These are phyloP conservation scores for Umbelopsis isabellina DNA, from an alignment of 192 early-diverging fungal genomes.

Conservation along the genomic window DNA sequence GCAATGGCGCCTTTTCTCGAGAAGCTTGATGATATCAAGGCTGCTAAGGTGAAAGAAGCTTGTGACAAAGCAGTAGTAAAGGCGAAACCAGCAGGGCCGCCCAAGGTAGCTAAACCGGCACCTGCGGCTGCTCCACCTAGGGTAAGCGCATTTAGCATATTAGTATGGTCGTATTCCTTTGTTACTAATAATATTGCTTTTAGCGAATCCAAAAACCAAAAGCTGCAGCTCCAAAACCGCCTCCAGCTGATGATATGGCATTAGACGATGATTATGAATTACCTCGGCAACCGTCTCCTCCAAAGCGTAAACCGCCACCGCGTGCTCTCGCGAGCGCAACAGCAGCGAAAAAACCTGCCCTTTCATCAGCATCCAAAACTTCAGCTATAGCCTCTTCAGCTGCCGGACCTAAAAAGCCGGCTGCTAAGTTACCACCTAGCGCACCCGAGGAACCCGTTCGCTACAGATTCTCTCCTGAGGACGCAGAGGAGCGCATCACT, in stretches of 20 bases:
- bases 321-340: conserved; percentile 35
- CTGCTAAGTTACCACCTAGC: conserved; percentile 45
- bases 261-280: conserved; percentile 22
- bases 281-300: conserved; percentile 36
- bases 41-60: conserved; percentile 85
- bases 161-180: too few species aligned
- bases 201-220: conserved; percentile 30
- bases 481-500: conserved; percentile 67
- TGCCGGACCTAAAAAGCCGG: conserved; percentile 37
- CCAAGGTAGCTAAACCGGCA: conserved; percentile 39
- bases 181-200: not conserved
- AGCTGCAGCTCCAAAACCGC: conserved; percentile 26
- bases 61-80: conserved; percentile 87
- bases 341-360: conserved; percentile 41
- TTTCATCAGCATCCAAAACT: conserved; percentile 35
- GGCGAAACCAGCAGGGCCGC: conserved; percentile 59
- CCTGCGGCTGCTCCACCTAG: conserved; percentile 12
- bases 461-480: conserved; percentile 75
- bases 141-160: not conserved
- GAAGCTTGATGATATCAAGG: conserved; percentile 86
- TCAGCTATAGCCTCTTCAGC: conserved; percentile 36
- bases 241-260: conserved; percentile 40
- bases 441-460: conserved; percentile 62
- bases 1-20: conserved; percentile 74
- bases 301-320: conserved; percentile 39